Percentiles rank a stretch among this genome's conserved stretches.
phyloP scores from a whole-genome alignment of 2,329 filamentous ascomycete species.

The Verticillium alfalfae region DNA sequence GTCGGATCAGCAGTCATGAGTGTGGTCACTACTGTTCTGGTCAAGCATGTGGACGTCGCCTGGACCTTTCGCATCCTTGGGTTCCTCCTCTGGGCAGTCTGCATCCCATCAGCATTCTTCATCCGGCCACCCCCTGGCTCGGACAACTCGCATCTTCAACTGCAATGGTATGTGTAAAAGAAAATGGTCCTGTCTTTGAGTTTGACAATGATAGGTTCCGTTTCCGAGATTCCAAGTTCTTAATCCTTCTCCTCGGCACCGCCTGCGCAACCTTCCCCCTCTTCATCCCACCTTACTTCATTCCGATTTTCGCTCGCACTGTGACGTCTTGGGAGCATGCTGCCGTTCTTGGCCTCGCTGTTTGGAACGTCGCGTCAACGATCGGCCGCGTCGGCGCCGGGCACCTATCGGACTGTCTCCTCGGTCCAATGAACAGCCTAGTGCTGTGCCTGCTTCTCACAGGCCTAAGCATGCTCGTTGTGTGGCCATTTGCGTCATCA shows the following conservation, averaged over 20 bases:
- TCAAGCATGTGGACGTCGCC: slow-evolving; percentile 14
- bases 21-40: slow-evolving; percentile 15
- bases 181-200: too few species aligned
- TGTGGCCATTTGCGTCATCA: slow-evolving; percentile 19
- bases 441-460: slow-evolving; percentile 17
- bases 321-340: slow-evolving; percentile 14
- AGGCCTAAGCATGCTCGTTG: slow-evolving; percentile 15
- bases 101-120: slow-evolving; percentile 17
- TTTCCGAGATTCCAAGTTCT: slow-evolving; percentile 15
- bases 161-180: slow-evolving; percentile 15
- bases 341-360: slow-evolving; percentile 14
- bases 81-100: slow-evolving; percentile 18
- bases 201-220: slow-evolving; percentile 13
- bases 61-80: slow-evolving; percentile 21
- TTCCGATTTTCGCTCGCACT: slow-evolving; percentile 18
- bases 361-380: slow-evolving; percentile 20
- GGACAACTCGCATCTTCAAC: slow-evolving; percentile 1
- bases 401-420: slow-evolving; percentile 16
- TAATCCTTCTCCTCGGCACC: slow-evolving; percentile 15
- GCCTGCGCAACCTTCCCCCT: slow-evolving; percentile 17
- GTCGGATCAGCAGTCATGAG: slow-evolving; percentile 20
- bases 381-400: slow-evolving; percentile 18
- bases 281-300: slow-evolving; percentile 21
- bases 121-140: slow-evolving; percentile 7
- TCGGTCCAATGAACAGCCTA: slow-evolving; percentile 19